These are phyloP conservation scores for Dicorynia guianensis DNA, from an alignment of 306 rosid genomes.

Conservation along the genomic window DNA sequence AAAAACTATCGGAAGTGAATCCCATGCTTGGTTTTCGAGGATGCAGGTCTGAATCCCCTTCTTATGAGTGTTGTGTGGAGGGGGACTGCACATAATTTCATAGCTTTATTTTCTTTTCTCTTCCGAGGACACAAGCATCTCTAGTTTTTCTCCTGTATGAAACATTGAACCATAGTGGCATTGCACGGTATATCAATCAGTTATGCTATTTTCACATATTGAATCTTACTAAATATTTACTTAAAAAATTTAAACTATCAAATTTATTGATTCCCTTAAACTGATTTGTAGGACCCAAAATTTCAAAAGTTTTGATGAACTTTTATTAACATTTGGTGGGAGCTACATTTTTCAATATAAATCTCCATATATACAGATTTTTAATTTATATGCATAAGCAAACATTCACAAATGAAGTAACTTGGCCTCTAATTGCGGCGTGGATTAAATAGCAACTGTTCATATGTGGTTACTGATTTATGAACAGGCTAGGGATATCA, in stretches of 20 bases:
- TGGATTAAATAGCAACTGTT: slow-evolving; percentile 16
- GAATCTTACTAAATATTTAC: too few relatives aligned
- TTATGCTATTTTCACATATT: too few relatives aligned
- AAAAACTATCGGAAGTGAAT: slow-evolving; percentile 93
- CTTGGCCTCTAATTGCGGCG: neutral
- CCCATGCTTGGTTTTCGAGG: slow-evolving; percentile 99
- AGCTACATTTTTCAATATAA: too few relatives aligned
- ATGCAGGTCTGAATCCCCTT: slow-evolving; percentile 72
- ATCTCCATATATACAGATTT: too few relatives aligned
- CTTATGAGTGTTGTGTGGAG: slow-evolving; percentile 7
- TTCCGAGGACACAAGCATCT: neutral
- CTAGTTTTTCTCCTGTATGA: neutral
- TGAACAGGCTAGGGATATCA: slow-evolving; percentile 87
- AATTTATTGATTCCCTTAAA: too few relatives aligned
- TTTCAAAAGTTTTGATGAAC: too few relatives aligned
- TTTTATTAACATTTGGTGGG: too few relatives aligned
- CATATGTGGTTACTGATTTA: slow-evolving; percentile 28
- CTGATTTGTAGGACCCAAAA: too few relatives aligned
- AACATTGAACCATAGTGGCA: slow-evolving; percentile 1
- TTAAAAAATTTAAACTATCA: too few relatives aligned
- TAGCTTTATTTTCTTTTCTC: too few relatives aligned
- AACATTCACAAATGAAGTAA: neutral
- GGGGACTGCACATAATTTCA: slow-evolving; percentile 9
- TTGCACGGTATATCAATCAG: too few relatives aligned
- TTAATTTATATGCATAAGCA: too few relatives aligned